Base-by-base conservation (phyloP, 2,329 filamentous ascomycete species). In the Stemphylium vesicarium region DNA sequence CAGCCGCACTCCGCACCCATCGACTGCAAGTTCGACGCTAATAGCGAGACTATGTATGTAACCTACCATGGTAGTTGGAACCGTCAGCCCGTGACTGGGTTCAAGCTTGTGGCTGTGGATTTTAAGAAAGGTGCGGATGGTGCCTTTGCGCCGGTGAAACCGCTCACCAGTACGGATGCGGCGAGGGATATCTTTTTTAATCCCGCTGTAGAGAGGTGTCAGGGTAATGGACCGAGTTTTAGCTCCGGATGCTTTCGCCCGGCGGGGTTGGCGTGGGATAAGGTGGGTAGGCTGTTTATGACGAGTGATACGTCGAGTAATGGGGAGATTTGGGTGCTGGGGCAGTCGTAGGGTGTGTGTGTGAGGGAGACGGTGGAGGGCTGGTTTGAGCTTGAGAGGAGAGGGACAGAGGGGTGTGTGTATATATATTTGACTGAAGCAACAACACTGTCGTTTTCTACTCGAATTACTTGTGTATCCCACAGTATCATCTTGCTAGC, bases 1-100 rank as follows among this genome's bases (percentile, higher is more conserved):
- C 78, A 83, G 52, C 84, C 89, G 0, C 89, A 92, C 72, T 88
- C 83, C 58, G 88, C 89, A 0, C 89, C 89, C 0, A 79, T 92
- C 2, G 88, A 90, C 62, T 84, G 90, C 68, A 84, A 85, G 56
- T 92, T 92, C 76, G 79, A 83, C 60, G 65, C 78, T 33, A 84
- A 82, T 35, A 81, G 79, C 16, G 79, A 78, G 2, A 76, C 78
- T 10, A 87, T 87, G 3, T 91, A 84, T 70, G 77, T 92, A 24
- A 81, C 84, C 0, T 91, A 90, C 75, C 88, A 91, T 70, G 89
- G 89, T 9, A 87, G 83, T 70, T 91, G 88, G 86, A 76, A 84
- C 64, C 72, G 80, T n/a, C 63, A 70, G 9, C 66, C 73, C 2
- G 80, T 80, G 12, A 76, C 77, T 1, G 81, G 81, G 2, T 84